These are phyloP conservation scores for Nigrospora oryzae DNA, from an alignment of 2,329 filamentous ascomycete species.

Conservation along the genomic window DNA sequence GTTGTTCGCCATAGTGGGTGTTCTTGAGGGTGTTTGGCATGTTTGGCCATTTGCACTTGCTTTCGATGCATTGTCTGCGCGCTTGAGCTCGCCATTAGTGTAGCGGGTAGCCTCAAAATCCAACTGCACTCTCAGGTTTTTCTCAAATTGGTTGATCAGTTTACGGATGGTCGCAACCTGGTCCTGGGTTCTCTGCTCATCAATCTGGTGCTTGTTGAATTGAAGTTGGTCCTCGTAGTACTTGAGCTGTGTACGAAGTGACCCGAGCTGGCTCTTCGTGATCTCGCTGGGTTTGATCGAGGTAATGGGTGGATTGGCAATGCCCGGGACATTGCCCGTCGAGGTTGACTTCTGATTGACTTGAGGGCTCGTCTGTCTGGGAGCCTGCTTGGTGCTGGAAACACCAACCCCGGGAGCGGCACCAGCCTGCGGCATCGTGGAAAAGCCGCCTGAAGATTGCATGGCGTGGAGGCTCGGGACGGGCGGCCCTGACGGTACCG, in stretches of 20 bases:
- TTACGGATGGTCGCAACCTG: constrained; percentile 31
- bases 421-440: neutral
- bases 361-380: neutral
- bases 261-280: constrained; percentile 47
- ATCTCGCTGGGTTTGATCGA: constrained; percentile 54
- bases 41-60: neutral
- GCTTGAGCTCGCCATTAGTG: constrained; percentile 19
- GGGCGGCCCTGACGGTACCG: constrained; percentile 6
- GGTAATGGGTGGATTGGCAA: constrained; percentile 37
- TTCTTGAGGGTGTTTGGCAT: constrained; percentile 15
- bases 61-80: neutral
- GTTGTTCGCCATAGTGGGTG: constrained; percentile 15
- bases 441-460: constrained; percentile 1
- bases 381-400: neutral
- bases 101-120: constrained; percentile 35
- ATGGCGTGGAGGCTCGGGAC: constrained; percentile 7
- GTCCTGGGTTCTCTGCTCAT: constrained; percentile 41
- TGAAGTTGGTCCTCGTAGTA: constrained; percentile 49
- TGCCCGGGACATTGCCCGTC: neutral
- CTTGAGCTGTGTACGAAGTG: constrained; percentile 43
- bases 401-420: neutral
- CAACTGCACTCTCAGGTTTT: constrained; percentile 32
- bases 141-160: constrained; percentile 42
- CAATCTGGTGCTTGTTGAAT: constrained; percentile 56
- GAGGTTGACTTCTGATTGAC: constrained; percentile 10